Percentiles rank a stretch among this genome's conserved stretches.
Conservation (phyloP, 1,284 basidiomycete species). For the Inonotus hispidus region DNA sequence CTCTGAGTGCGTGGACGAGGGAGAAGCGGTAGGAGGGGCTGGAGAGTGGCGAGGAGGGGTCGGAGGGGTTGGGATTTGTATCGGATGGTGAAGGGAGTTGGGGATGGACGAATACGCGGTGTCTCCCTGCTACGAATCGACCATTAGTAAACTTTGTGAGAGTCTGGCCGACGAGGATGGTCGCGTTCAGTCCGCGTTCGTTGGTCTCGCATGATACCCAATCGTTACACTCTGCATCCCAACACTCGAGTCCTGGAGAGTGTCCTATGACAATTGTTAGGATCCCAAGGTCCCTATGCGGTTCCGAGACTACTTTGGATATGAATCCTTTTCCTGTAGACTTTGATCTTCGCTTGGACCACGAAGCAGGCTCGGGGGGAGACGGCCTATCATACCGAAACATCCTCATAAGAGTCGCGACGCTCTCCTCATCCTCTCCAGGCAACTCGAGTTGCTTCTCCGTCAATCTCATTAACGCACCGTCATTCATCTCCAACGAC, state of each 20-base stretch:
- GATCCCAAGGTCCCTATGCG: constrained; percentile 28
- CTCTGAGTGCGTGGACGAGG: constrained; percentile 28
- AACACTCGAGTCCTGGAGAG: constrained; percentile 29
- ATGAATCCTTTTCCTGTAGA: not conserved
- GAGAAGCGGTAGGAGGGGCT: constrained; percentile 24
- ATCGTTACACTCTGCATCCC: constrained; percentile 18
- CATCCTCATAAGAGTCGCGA: constrained; percentile 26
- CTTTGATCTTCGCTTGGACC: not conserved
- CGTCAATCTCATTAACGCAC: constrained; percentile 22
- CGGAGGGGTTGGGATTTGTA: not conserved
- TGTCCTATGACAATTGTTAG: constrained; percentile 30
- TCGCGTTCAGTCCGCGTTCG: constrained; percentile 24
- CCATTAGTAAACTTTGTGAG: constrained; percentile 27
- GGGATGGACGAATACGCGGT: constrained; percentile 28
- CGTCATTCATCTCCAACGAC: constrained; percentile 22
- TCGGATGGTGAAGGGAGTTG: not conserved
- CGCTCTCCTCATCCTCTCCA: constrained; percentile 14
- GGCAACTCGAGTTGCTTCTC: constrained; percentile 22
- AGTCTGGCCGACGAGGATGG: constrained; percentile 26
- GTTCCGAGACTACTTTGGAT: constrained; percentile 26
- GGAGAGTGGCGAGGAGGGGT: constrained; percentile 8
- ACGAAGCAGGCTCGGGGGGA: not conserved
- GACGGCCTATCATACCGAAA: constrained; percentile 26
- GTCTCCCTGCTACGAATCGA: constrained; percentile 25
- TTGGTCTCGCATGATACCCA: constrained; percentile 29